These are phyloP conservation scores for Lepidium campestre DNA, from an alignment of 441 rosid species.

Conservation along the genomic window DNA sequence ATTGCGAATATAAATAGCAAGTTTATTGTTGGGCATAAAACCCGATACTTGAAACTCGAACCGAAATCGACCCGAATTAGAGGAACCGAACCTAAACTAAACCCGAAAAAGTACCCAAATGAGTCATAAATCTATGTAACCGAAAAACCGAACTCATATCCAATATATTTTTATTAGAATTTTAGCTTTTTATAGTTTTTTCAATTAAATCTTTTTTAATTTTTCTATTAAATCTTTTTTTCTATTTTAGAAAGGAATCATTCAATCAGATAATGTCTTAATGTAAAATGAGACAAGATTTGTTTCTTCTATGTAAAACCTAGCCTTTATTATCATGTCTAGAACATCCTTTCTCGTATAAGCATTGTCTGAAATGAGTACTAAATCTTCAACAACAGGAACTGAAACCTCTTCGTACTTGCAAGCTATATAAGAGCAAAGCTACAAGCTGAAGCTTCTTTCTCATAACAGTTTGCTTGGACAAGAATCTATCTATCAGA, in stretches of 20 bases:
- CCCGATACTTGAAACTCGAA: too few relatives aligned
- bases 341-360: conserved; percentile 69
- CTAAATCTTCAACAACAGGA: conserved; percentile 75
- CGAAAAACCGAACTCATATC: too few relatives aligned
- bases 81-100: too few relatives aligned
- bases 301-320: not conserved
- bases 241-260: not conserved
- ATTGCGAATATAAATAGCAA: too few relatives aligned
- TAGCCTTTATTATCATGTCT: conserved; percentile 54
- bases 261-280: not conserved
- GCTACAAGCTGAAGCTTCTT: conserved; percentile 95
- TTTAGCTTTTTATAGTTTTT: too few relatives aligned
- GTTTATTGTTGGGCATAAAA: too few relatives aligned
- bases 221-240: too few relatives aligned
- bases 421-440: conserved; percentile 89
- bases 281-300: not conserved
- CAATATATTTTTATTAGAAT: too few relatives aligned
- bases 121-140: too few relatives aligned
- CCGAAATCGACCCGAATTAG: too few relatives aligned
- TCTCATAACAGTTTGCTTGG: conserved; percentile 57
- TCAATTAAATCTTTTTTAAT: too few relatives aligned
- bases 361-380: conserved; percentile 86
- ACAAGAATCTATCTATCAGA: conserved; percentile 84
- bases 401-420: conserved; percentile 95
- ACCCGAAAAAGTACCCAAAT: too few relatives aligned